Conservation (phyloP, 192 early-diverging fungal species). For the Podila epicladia region DNA sequence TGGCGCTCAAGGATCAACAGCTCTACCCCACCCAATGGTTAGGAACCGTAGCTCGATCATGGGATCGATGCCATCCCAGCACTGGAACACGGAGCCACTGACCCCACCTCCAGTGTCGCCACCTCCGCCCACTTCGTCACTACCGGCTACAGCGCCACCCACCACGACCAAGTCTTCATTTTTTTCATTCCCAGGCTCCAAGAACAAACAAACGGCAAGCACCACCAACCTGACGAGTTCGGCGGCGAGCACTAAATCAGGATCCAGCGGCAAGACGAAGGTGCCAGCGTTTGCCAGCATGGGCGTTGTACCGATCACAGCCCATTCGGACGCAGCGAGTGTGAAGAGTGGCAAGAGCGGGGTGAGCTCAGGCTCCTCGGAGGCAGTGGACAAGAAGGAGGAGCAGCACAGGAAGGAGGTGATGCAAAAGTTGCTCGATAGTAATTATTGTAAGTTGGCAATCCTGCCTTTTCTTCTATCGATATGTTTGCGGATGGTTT, state of each 20-base stretch:
- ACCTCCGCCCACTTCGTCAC: conserved; percentile 17
- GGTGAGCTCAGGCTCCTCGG: conserved; percentile 8
- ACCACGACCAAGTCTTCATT: conserved; percentile 31
- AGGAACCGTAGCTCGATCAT: conserved; percentile 29
- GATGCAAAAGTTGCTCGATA: conserved; percentile 28
- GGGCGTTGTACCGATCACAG: conserved; percentile 10
- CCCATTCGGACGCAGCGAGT: conserved; percentile 11
- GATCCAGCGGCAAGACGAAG: conserved; percentile 6
- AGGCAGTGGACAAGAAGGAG: conserved; percentile 17
- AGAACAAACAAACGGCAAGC: conserved; percentile 24
- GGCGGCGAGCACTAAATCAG: conserved; percentile 17
- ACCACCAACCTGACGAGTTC: conserved; percentile 7
- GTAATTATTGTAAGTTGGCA: conserved; percentile 12
- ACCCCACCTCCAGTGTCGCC: conserved; percentile 45
- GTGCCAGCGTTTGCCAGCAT: conserved; percentile 7
- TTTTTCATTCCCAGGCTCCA: conserved; percentile 47
- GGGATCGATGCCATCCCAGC: conserved; percentile 26
- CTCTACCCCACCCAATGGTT: conserved; percentile 44
- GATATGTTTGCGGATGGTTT: no score
- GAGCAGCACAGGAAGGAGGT: conserved; percentile 39
- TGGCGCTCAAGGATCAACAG: conserved; percentile 21
- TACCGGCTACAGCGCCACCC: conserved; percentile 4
- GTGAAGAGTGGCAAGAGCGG: conserved; percentile 15
- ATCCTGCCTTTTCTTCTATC: no score
- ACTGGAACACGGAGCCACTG: conserved; percentile 47